Evolutionary conservation across 768 basidiomycete species (phyloP).

Genomic region (Amanita subjunquillea): DNA sequence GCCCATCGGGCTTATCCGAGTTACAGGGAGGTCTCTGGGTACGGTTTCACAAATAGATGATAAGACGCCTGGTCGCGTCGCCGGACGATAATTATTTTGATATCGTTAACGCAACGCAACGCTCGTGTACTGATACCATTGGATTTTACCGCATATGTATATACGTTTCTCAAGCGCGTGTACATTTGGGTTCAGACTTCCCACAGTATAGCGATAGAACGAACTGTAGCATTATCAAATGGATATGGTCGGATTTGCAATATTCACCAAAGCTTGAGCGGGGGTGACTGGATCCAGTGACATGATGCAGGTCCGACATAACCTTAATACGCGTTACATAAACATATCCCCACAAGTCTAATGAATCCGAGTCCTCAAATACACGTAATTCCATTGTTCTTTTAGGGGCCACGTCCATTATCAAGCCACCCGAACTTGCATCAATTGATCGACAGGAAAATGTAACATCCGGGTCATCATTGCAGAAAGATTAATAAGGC

Average conservation of each 20-base stretch:
- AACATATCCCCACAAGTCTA: too few species aligned
- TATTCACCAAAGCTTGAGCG: too few species aligned
- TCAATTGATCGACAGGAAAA: background rate
- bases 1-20: background rate
- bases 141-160: background rate
- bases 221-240: background rate
- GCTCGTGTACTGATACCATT: background rate
- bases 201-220: background rate
- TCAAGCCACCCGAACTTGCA: background rate
- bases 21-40: slow-evolving; percentile 50
- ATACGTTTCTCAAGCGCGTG: background rate
- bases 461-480: background rate
- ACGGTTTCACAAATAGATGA: slow-evolving; percentile 19
- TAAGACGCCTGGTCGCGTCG: background rate
- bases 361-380: too few species aligned
- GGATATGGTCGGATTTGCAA: background rate
- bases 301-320: too few species aligned
- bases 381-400: too few species aligned
- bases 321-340: too few species aligned
- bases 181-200: background rate
- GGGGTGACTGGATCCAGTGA: too few species aligned
- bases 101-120: background rate
- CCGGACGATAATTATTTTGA: background rate
- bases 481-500: background rate
- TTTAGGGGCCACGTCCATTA: background rate